phyloP scores from a whole-genome alignment of 768 basidiomycete genomes.

The Omphalotus guepiniiformis region DNA sequence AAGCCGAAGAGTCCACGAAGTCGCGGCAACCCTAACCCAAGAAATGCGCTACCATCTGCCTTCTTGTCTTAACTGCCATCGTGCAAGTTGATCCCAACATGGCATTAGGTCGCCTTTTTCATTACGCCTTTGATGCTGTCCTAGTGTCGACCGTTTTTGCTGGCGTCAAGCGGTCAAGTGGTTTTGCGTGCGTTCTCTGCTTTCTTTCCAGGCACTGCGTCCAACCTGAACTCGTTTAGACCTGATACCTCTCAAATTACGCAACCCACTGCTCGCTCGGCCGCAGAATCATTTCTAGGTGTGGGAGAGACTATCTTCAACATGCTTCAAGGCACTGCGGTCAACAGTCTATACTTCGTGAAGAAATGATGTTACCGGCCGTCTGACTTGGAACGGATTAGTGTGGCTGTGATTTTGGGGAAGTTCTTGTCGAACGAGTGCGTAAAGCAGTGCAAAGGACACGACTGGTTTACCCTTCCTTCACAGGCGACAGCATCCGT shows the following conservation, averaged over 20 bases:
- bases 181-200: conserved; percentile 68
- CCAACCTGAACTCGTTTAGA: conserved; percentile 32
- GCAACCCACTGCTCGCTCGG: conserved; percentile 70
- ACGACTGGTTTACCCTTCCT: no score
- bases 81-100: no score
- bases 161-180: conserved; percentile 86
- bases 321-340: conserved; percentile 77
- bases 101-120: conserved; percentile 65
- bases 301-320: conserved; percentile 90
- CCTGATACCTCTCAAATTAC: conserved; percentile 64
- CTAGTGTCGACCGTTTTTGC: conserved; percentile 87
- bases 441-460: no score
- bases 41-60: no score
- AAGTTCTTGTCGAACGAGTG: no score
- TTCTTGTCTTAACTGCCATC: no score
- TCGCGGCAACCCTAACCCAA: no score
- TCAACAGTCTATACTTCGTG: conserved; percentile 83
- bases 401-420: no score
- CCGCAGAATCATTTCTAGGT: conserved; percentile 79
- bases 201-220: conserved; percentile 7
- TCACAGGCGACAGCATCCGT: no score
- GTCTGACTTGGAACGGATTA: no score
- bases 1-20: no score
- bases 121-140: conserved; percentile 81
- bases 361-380: no score